Evolutionary conservation across 305 asterid species (phyloP).

Genomic region (Striga hermonthica): DNA sequence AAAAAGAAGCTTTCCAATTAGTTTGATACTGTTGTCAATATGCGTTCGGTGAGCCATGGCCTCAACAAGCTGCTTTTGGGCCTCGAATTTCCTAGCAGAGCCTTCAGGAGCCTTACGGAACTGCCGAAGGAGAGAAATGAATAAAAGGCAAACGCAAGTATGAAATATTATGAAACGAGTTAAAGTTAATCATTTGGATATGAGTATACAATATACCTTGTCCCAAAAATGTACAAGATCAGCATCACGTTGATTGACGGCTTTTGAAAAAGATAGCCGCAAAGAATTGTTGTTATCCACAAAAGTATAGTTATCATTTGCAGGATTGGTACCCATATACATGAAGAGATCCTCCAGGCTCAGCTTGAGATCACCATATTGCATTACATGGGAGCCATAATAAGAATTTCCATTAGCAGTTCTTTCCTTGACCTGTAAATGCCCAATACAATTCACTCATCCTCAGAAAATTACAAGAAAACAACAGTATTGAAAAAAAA

Average conservation of each 20-base stretch:
- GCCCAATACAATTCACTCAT: constrained; percentile 1
- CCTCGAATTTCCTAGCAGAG: constrained; percentile 64
- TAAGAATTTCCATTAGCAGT: constrained; percentile 55
- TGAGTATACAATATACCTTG: constrained; percentile 49
- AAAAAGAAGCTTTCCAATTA: constrained; percentile 74
- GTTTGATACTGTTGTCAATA: constrained; percentile 60
- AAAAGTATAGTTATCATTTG: constrained; percentile 69
- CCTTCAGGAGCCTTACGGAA: constrained; percentile 83
- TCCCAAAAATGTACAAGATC: constrained; percentile 96
- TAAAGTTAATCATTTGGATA: neutral
- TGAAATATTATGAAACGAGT: neutral
- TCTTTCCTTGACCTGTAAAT: constrained; percentile 64
- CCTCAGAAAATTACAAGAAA: constrained; percentile 10
- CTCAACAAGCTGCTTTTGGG: constrained; percentile 78
- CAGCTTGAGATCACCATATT: constrained; percentile 72
- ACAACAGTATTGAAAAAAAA: neutral
- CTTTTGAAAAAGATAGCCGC: constrained; percentile 45
- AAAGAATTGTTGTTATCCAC: constrained; percentile 45
- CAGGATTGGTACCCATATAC: constrained; percentile 89
- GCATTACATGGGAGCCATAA: constrained; percentile 95
- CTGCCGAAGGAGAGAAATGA: constrained; percentile 46
- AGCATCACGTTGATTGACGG: constrained; percentile 92
- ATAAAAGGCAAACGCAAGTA: constrained; percentile 8
- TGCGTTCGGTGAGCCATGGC: constrained; percentile 81
- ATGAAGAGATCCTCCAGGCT: constrained; percentile 54